Evolutionary conservation across 306 rosid genomes (phyloP).

Genomic region (Mimosa bimucronata): DNA sequence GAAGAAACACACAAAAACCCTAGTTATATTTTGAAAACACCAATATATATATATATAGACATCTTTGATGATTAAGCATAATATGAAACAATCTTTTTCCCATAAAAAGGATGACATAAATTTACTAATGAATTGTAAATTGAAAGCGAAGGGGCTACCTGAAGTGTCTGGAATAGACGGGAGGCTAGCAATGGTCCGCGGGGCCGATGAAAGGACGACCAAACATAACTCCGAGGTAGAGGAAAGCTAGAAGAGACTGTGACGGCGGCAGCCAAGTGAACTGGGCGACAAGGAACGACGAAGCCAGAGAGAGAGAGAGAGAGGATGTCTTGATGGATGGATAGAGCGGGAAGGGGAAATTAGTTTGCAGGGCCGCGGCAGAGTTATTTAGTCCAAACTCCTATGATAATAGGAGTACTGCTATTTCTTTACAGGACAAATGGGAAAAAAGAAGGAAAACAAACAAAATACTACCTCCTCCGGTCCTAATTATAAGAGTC

Average conservation of each 20-base stretch:
- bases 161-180: neutral
- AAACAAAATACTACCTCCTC: too few species aligned
- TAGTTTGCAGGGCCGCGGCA: neutral
- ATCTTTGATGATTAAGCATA: neutral
- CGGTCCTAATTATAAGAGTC: too few species aligned
- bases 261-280: neutral
- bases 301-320: too few species aligned
- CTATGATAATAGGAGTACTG: too few species aligned
- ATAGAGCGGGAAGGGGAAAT: neutral
- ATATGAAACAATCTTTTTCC: neutral
- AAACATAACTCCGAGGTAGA: neutral
- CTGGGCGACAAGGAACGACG: neutral
- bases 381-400: neutral
- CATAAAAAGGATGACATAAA: neutral
- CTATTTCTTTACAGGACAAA: too few species aligned
- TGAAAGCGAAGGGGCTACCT: neutral
- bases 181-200: neutral
- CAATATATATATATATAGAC: neutral
- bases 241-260: neutral
- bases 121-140: neutral
- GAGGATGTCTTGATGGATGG: neutral
- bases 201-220: neutral
- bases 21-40: neutral
- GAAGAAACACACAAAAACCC: conserved; percentile 3
- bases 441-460: too few species aligned